A percentile compares a stretch with the other conserved stretches of the same genome.
phyloP scores from a whole-genome alignment of 345 rosid genomes.

The Bruguiera gymnorhiza region DNA sequence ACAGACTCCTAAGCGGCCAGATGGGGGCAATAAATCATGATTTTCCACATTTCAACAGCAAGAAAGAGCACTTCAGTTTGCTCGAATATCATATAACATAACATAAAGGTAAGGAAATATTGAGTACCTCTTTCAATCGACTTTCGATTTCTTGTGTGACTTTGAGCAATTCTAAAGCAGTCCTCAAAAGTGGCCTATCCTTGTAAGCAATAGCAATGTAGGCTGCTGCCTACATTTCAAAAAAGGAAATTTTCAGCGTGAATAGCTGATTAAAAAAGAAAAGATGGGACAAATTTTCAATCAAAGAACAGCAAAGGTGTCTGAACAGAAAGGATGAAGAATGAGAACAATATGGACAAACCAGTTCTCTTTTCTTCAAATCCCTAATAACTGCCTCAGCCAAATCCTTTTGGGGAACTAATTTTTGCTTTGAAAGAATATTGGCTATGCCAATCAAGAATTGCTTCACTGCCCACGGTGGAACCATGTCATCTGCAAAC shows the following conservation, averaged over 20 bases:
- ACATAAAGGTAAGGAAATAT: background rate
- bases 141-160: conserved; percentile 50
- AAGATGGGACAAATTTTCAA: background rate
- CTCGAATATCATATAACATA: background rate
- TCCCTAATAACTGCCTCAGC: conserved; percentile 85
- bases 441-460: conserved; percentile 68
- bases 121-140: conserved; percentile 41
- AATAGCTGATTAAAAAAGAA: background rate
- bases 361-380: conserved; percentile 60
- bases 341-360: conserved; percentile 9
- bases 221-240: conserved; percentile 46
- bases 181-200: conserved; percentile 68
- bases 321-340: background rate
- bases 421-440: conserved; percentile 71
- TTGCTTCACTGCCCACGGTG: conserved; percentile 57
- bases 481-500: conserved; percentile 91
- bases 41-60: background rate
- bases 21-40: background rate
- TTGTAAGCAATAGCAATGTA: conserved; percentile 78
- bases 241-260: background rate
- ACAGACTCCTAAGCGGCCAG: background rate
- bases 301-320: background rate
- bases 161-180: conserved; percentile 74
- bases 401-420: conserved; percentile 91
- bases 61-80: background rate